Evolutionary conservation across 352 stramenopile species (phyloP).

Genomic region (Pythium brassicae): DNA sequence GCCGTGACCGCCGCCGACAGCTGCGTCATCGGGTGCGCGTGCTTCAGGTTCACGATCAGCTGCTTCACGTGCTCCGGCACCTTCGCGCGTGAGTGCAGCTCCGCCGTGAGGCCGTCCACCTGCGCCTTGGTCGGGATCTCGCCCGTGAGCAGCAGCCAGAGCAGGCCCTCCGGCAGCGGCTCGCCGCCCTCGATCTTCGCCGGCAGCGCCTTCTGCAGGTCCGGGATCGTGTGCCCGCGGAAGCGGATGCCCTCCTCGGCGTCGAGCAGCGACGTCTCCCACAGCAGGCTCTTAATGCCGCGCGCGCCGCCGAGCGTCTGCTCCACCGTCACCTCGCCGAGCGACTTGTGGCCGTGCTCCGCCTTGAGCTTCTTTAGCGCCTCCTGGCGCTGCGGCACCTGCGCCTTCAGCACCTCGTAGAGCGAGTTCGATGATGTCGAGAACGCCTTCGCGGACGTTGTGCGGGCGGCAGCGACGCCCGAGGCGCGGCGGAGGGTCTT

Average conservation of each 20-base stretch:
- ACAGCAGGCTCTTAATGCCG: constrained; percentile 98
- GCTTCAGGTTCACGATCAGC: constrained; percentile 95
- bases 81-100: constrained; percentile 94
- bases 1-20: constrained; percentile 93
- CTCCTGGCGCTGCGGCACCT: constrained; percentile 90
- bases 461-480: constrained; percentile 32
- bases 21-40: constrained; percentile 99
- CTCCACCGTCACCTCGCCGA: constrained; percentile 94
- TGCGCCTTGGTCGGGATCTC: constrained; percentile 97
- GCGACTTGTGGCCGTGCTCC: constrained; percentile 90
- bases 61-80: constrained; percentile 95
- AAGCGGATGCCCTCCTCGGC: constrained; percentile 98
- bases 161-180: constrained; percentile 94
- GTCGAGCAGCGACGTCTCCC: constrained; percentile 96
- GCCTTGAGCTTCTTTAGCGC: constrained; percentile 94
- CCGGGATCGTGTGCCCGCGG: constrained; percentile 97
- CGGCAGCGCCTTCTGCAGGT: constrained; percentile 95
- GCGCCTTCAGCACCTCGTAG: constrained; percentile 81
- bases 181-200: constrained; percentile 91
- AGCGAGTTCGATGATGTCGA: constrained; percentile 69
- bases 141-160: constrained; percentile 97
- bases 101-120: constrained; percentile 92
- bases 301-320: constrained; percentile 96
- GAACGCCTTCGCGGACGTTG: constrained; percentile 46
- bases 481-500: constrained; percentile 58